Evolutionary conservation across 192 early-diverging fungal genomes (phyloP).

Genomic region (Funneliformis mosseae): DNA sequence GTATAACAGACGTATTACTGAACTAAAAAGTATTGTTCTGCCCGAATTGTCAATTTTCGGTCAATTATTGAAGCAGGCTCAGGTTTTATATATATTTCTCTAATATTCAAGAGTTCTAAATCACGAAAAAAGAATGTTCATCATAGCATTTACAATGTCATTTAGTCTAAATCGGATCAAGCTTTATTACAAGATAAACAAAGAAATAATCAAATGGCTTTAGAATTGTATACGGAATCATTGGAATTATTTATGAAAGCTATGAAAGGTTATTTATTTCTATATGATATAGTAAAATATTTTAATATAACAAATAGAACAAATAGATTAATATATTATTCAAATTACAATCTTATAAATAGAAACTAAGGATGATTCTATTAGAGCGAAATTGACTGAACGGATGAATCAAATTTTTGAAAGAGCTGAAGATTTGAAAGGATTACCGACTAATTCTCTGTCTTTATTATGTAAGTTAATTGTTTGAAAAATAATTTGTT

Average conservation of each 20-base stretch:
- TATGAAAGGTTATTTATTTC: constrained; percentile 43
- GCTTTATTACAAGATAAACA: neutral
- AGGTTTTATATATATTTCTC: neutral
- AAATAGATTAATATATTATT: neutral
- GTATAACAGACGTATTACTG: neutral
- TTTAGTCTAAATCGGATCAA: neutral
- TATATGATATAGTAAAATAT: neutral
- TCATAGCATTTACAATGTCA: neutral
- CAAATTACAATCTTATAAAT: neutral
- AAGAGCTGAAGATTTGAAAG: constrained; percentile 53
- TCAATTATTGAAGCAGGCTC: neutral
- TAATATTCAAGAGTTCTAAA: neutral
- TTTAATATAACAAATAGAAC: no score
- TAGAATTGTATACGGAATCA: constrained; percentile 54
- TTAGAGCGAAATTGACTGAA: constrained; percentile 36
- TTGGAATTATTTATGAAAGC: constrained; percentile 51
- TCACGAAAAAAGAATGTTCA: neutral
- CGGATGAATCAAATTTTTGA: constrained; percentile 41
- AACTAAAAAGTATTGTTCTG: neutral
- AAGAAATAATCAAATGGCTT: constrained; percentile 36
- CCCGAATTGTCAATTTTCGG: neutral
- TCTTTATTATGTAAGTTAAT: constrained; percentile 35
- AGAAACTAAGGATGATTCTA: constrained; percentile 36
- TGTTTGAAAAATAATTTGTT: neutral
- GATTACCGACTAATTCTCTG: constrained; percentile 34